Base-by-base conservation (phyloP, 306 rosid species). In the Fragaria vesca region DNA sequence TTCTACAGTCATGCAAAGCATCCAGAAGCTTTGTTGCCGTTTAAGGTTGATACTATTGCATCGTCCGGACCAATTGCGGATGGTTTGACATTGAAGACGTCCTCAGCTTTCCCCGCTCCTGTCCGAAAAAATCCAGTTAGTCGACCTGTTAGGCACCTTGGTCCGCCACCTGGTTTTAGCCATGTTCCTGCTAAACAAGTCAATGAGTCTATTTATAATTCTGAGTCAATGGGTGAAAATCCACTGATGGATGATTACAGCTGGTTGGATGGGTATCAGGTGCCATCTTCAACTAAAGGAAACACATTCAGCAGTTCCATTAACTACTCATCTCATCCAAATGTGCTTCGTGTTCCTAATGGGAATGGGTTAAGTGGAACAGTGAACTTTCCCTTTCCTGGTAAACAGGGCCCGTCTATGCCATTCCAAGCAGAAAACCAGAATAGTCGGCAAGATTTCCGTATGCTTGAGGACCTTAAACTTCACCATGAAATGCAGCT, bases 251-350 rank as follows among this genome's bases (percentile, higher is more conserved):
- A 95, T 72, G 97, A 95, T 83, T 95, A 95, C 86, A 86, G 97
- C 83, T 95, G 99, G 99, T 85, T 95, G 90, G 98, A 95, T 89
- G 99, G 99, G 82, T 91, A 95, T 91, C 97, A 95, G 74, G 69
- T 87, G 75, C 92, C 95, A 62, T 78, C 92, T 54, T 83, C 94
- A 72, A 78, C 84, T 18, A 87, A 80, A 69, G 89, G 83, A 78
- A 55, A 85, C 68, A 86, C 78, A 47, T 58, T 81, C 54, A 78
- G 70, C 85, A 85, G 81, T 82, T 81, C 88, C 54, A 54, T 82
- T 45, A 75, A 79, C 65, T 84, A 76, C 77, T 77, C 88, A 13
- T 51, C 89, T 66, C 86, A 81, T 47, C 76, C 86, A 73, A 88
- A 86, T 81, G 51, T 80, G 63, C 88, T 66, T 76, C 90, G 65